Base-by-base conservation (phyloP, 2,329 filamentous ascomycete species). In the Ceratocystis papillata region DNA sequence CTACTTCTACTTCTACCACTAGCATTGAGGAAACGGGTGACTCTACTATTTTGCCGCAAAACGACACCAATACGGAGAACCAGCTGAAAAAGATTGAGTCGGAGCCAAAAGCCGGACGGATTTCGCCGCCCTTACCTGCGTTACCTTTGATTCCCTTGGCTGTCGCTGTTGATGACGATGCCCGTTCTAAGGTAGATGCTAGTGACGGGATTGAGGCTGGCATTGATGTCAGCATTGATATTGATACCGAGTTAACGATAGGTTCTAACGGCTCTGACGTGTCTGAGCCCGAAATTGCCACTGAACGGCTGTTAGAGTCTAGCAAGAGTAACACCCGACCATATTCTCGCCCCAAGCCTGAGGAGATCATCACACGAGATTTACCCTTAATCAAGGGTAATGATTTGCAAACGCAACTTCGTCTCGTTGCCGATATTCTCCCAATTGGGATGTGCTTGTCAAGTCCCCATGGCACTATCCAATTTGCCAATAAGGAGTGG, bases 401-500 rank as follows among this genome's bases (percentile, higher is more conserved):
- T 20, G 63, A 22, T 20, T 37, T 59, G 28, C 55, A 59, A 87
- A 66, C 82, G 83, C 41, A 83, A 85, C 65, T 89, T 90, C 69
- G 84, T 85, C 6, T 83, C 4, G 86, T 90, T 74, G 85, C 87
- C 1, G 86, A 89, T 70, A 86, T 89, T 63, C 85, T 88, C 1
- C 88, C 88, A 0, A 84, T 89, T 1, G 88, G 87, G 20, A 86
- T 90, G 75, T 88, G 86, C 71, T 87, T 90, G 67, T 83, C 85
- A 10, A 82, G 88, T 71, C 78, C 80, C 1, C 77, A 80, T 62
- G 87, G 87, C 12, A 80, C 81, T 48, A 82, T 90, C 67, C 83
- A 81, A 0, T 90, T 87, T 72, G 87, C 86, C 68, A 91, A 91
- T 71, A 82, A 88, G 62, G 83, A 85, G 7, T 90, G 79, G 77